Conservation (phyloP, 139 green algal genomes). For the Chlamydomonas sp. region DNA sequence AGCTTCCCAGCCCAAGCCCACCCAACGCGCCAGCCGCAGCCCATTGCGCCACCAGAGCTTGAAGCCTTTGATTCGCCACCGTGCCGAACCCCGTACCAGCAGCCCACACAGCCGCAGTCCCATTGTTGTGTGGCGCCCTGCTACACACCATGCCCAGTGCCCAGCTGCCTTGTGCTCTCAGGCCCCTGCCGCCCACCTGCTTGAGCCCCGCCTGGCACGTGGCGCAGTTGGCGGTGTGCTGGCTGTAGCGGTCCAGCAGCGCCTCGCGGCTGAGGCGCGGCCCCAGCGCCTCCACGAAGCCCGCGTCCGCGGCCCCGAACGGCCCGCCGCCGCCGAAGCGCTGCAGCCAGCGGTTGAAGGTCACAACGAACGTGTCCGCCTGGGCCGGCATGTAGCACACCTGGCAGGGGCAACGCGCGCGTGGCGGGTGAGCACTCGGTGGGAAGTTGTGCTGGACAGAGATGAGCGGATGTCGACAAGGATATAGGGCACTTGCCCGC, state of each 20-base stretch:
- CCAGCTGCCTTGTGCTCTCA: no score
- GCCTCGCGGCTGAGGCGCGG: conserved; percentile 22
- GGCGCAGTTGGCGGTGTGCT: conserved; percentile 45
- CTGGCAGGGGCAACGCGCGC: background rate
- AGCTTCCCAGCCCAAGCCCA: no score
- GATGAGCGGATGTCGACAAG: no score
- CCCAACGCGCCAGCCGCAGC: no score
- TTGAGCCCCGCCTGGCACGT: conserved; percentile 21
- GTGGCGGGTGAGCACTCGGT: background rate
- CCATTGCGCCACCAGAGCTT: no score
- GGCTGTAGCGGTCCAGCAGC: conserved; percentile 45
- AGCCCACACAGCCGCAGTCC: no score
- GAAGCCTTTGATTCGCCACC: no score
- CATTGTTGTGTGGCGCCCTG: no score
- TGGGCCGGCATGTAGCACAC: conserved; percentile 34
- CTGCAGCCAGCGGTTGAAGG: conserved; percentile 41
- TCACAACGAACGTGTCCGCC: conserved; percentile 40
- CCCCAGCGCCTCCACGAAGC: conserved; percentile 12
- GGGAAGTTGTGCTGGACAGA: background rate
- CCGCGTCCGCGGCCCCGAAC: conserved; percentile 19
- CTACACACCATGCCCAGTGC: no score
- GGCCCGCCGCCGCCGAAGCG: conserved; percentile 45
- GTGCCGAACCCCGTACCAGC: no score
- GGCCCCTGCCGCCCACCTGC: background rate
- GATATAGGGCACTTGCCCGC: no score